Conservation (phyloP, 2,329 filamentous ascomycete genomes). For the Lasiodiplodia hormozganensis region DNA sequence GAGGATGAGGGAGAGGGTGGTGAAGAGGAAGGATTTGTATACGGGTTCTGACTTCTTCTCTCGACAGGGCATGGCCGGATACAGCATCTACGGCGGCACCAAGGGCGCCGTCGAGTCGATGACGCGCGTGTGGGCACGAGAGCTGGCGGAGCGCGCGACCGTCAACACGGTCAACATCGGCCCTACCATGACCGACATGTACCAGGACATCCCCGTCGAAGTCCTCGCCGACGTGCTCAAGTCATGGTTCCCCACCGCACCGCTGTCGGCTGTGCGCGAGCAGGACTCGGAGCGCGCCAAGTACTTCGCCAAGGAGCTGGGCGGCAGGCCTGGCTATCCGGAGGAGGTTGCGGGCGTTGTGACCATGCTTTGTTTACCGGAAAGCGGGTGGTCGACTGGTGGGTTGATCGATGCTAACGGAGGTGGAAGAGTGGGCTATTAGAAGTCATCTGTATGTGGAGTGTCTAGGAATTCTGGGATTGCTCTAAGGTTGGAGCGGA, state of each 20-base stretch:
- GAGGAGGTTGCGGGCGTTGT: conserved; percentile 29
- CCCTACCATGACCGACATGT: conserved; percentile 30
- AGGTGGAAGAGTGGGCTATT: conserved; percentile 23
- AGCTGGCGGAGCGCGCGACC: conserved; percentile 28
- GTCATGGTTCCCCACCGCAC: conserved; percentile 12
- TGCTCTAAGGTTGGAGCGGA: not conserved
- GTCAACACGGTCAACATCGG: conserved; percentile 31
- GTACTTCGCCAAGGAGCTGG: conserved; percentile 13
- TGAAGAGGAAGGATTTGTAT: too few relatives aligned
- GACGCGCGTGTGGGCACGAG: conserved; percentile 27
- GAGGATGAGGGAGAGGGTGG: not conserved
- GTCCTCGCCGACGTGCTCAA: conserved; percentile 2
- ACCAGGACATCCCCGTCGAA: conserved; percentile 16
- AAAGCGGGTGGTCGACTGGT: conserved; percentile 23
- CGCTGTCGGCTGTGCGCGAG: conserved; percentile 10
- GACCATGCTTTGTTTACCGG: not conserved
- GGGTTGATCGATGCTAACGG: conserved; percentile 26
- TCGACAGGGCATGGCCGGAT: conserved; percentile 5
- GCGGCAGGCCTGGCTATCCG: conserved; percentile 19
- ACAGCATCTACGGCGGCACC: conserved; percentile 28
- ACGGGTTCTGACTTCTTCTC: not conserved
- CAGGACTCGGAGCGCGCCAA: not conserved
- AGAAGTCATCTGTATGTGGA: not conserved
- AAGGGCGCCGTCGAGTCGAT: conserved; percentile 30
- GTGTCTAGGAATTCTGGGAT: too few relatives aligned